Evolutionary conservation across 2,329 filamentous ascomycete genomes (phyloP), one percentile per base, ranked within the genome.

Genomic region (Curvularia verruculosa): DNA sequence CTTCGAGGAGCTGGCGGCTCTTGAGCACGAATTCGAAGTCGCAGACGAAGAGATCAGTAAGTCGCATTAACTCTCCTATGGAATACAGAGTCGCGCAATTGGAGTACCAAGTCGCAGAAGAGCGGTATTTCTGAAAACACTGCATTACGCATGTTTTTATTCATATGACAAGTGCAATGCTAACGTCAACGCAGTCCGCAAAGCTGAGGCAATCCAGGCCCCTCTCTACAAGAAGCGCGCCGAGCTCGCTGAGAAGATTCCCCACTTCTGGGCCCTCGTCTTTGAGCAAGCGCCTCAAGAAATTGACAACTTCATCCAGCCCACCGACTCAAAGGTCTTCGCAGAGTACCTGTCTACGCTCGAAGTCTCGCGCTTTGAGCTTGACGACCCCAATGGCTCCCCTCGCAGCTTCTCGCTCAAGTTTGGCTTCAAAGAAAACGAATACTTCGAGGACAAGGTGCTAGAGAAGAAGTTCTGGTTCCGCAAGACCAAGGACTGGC

Each of bases 391-490:
- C 59, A 77, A 80, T 54, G 91, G 90, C 71, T 90, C 95, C 71
- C 94, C 94, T 21, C 88, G 92, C 75, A 92, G 88, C 79, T 76
- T 98, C 68, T 81, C 84, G 59, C 65, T 78, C 81, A 87, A 81
- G 61, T 92, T 95, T 72, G 87, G 90, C 69, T 96, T 96, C 78
- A 79, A 79, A 58, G 84, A 87, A 61, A 98, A 98, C 79, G 87
- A 92, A 48, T 88, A 88, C 80, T 96, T 98, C 70, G 84, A 88
- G 73, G 84, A 96, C 79, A 83, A 80, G 52, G 84, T 87, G 52
- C 79, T 98, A 47, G 90, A 94, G 80, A 98, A 98, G 87, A 91
- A 90, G 74, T 96, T 98, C 79, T 94, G 89, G 85, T 92, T 89
- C 83, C 87, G 93, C 65, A 84, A 84, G 75, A 82, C 84, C 58